Base-by-base conservation (phyloP, 768 basidiomycete species). In the Cystobasidium tubakii region DNA sequence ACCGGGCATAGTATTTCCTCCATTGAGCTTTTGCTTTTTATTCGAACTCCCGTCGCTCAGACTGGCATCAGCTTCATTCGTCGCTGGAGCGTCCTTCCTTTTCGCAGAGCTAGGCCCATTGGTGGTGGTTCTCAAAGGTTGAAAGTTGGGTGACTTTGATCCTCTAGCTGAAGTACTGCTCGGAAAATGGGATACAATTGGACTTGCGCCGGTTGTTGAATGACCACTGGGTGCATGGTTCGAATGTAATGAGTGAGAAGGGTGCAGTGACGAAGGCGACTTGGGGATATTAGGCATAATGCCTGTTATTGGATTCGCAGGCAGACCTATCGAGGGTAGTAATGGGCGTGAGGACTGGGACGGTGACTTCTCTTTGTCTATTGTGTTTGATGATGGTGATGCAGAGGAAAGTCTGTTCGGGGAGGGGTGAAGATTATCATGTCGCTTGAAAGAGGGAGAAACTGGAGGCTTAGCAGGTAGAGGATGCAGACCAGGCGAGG, bases 381-480 rank as follows among this genome's bases (percentile, higher is more conserved):
- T 23, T 12, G 57, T 62, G 3, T 3, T 29, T 62, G 57, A 12
- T 12, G 25, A 3, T 62, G 57, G 6, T 23, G 34, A 23, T 7
- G 57, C 13, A 9, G 57, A 29, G 25, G 34, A 23, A 62, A 4
- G 57, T 39, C 17, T 34, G 15, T 19, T 44, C 63, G 63, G 25
- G 6, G 33, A 25, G 2, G 25, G 33, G 31, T 42, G 23, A 17
- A 34, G 29, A 15, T 27, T 27, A 25, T 12, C 57, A 27, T 27
- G 21, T 29, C 29, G 57, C 13, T 29, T 27, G 13, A 27, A 27
- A 13, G 43, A 34, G 21, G 69, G 55, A 12, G 69, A 71, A 1
- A 27, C 53, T 4, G 69, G 29, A 39, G 69, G 69, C 36, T 71
- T 71, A 44, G 69, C 31, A 36, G 69, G 69, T 21, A 71, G 55